Evolutionary conservation across 148 eudicot species (phyloP).

Genomic region (Fagopyrum tataricum): DNA sequence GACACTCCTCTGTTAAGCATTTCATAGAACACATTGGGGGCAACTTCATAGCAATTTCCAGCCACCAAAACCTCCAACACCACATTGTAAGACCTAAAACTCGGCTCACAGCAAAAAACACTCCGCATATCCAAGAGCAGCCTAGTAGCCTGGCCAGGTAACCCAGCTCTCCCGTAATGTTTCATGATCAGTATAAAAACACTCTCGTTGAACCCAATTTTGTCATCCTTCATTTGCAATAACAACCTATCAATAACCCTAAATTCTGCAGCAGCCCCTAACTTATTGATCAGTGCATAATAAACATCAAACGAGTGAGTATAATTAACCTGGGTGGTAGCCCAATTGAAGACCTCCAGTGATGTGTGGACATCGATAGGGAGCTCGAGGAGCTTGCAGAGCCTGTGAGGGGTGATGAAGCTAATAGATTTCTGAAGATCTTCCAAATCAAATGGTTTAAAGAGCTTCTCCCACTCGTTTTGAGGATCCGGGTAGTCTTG

Average conservation of each 20-base stretch:
- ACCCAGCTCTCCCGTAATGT: slow-evolving; percentile 60
- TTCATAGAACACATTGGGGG: slow-evolving; percentile 72
- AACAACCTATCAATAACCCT: slow-evolving; percentile 63
- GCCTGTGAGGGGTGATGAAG: slow-evolving; percentile 61
- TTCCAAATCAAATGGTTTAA: slow-evolving; percentile 74
- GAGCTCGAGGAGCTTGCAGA: slow-evolving; percentile 62
- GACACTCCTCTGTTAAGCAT: slow-evolving; percentile 75
- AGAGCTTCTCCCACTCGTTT: slow-evolving; percentile 75
- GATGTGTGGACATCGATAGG: slow-evolving; percentile 79
- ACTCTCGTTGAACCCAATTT: slow-evolving; percentile 51
- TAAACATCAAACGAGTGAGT: slow-evolving; percentile 75
- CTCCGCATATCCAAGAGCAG: slow-evolving; percentile 83
- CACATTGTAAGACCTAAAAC: slow-evolving; percentile 69
- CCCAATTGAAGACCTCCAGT: slow-evolving; percentile 69
- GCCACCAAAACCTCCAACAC: slow-evolving; percentile 69
- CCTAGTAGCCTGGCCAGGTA: slow-evolving; percentile 90
- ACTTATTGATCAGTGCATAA: slow-evolving; percentile 59
- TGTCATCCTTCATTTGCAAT: slow-evolving; percentile 78
- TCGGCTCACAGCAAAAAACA: slow-evolving; percentile 51
- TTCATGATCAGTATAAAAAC: slow-evolving; percentile 76
- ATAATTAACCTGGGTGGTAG: slow-evolving; percentile 64
- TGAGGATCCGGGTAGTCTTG: slow-evolving; percentile 24
- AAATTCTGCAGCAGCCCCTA: slow-evolving; percentile 57
- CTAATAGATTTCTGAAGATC: slow-evolving; percentile 57
- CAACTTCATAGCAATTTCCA: slow-evolving; percentile 67